A percentile compares a stretch with the other conserved stretches of the same genome.
Conservation (phyloP, 164 flowering plant genomes). For the Buxus sempervirens region DNA sequence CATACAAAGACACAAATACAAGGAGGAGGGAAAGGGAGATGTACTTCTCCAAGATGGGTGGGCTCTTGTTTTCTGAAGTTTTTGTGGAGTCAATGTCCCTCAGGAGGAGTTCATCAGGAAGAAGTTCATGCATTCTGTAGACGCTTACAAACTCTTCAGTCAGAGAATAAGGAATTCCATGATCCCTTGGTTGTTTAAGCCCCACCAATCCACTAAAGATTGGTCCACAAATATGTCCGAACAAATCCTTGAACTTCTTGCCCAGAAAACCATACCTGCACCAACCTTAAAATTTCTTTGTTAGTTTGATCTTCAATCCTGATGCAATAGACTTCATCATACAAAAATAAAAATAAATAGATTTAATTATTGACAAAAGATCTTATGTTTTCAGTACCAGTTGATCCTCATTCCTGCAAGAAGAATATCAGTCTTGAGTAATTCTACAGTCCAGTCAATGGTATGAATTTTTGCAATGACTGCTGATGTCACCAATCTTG, state of each 20-base stretch:
- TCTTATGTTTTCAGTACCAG: conserved; percentile 24
- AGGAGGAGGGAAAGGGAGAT: not conserved
- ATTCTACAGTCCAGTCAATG: conserved; percentile 55
- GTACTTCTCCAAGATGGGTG: conserved; percentile 32
- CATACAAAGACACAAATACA: not conserved
- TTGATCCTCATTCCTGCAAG: conserved; percentile 44
- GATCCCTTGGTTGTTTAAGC: conserved; percentile 30
- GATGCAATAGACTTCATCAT: not conserved
- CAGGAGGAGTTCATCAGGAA: conserved; percentile 33
- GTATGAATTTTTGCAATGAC: conserved; percentile 55
- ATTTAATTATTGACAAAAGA: not conserved
- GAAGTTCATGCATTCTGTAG: conserved; percentile 49
- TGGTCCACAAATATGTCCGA: conserved; percentile 26
- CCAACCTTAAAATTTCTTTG: not conserved
- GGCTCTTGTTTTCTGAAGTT: conserved; percentile 17
- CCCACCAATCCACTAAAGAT: conserved; percentile 33
- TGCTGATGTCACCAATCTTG: conserved; percentile 51
- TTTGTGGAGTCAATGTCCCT: conserved; percentile 24
- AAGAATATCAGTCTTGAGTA: conserved; percentile 39
- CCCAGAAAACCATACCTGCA: conserved; percentile 40
- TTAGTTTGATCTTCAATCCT: not conserved
- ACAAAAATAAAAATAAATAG: not conserved
- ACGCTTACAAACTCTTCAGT: conserved; percentile 49
- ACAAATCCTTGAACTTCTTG: conserved; percentile 33
- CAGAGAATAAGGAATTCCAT: conserved; percentile 49